Conservation (phyloP, 2,329 filamentous ascomycete genomes). For the Pyrenophora teres region DNA sequence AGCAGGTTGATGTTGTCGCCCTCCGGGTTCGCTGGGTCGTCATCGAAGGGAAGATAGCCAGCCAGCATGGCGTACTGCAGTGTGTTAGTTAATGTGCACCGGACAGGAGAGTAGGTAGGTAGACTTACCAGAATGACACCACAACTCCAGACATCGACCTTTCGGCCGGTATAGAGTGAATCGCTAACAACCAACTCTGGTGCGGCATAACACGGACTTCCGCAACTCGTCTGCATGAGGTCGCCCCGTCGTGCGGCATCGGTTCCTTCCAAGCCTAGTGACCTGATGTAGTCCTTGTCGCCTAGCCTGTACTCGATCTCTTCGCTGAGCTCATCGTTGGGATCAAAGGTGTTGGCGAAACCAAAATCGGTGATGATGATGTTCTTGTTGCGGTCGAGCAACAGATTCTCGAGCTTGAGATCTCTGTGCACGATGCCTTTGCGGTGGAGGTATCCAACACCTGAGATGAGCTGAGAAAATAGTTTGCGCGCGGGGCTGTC, state of each 20-base stretch:
- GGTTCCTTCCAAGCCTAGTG: constrained; percentile 79
- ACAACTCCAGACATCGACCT: constrained; percentile 99
- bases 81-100: constrained; percentile 13
- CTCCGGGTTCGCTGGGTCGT: constrained; percentile 96
- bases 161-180: constrained; percentile 93
- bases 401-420: constrained; percentile 91
- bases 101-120: neutral
- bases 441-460: constrained; percentile 96
- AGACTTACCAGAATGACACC: constrained; percentile 90
- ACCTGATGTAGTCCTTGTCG: constrained; percentile 87
- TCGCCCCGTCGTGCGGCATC: constrained; percentile 84
- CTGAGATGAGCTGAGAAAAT: constrained; percentile 94
- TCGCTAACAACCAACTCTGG: constrained; percentile 97
- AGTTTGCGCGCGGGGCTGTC: constrained; percentile 87
- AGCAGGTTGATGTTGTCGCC: constrained; percentile 98
- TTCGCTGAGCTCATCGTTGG: constrained; percentile 82
- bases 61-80: constrained; percentile 95
- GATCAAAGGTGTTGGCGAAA: constrained; percentile 96
- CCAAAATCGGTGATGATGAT: constrained; percentile 99
- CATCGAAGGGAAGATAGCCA: constrained; percentile 95
- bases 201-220: constrained; percentile 95
- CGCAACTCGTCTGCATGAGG: constrained; percentile 98
- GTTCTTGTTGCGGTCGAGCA: constrained; percentile 94
- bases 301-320: constrained; percentile 87
- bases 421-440: constrained; percentile 98